These are phyloP conservation scores for Diaporthe sp. DNA, from an alignment of 2,329 filamentous ascomycete species.

Conservation along the genomic window DNA sequence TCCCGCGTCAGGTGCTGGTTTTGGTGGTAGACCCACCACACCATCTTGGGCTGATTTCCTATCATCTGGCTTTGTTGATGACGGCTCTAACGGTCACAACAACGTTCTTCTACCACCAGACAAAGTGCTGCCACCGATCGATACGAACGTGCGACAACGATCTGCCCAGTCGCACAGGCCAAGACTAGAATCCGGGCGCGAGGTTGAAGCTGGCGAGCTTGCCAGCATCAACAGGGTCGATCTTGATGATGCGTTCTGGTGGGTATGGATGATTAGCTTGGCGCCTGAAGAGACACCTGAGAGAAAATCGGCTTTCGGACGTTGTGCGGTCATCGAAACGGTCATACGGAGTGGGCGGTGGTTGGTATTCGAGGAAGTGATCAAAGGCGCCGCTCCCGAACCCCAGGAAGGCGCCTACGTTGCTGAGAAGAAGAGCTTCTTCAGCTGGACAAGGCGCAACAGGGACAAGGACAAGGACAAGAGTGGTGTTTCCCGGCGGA, in stretches of 20 bases:
- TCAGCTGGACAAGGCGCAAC: conserved; percentile 84
- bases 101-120: conserved; percentile 86
- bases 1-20: conserved; percentile 76
- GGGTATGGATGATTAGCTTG: conserved; percentile 99
- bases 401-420: conserved; percentile 90
- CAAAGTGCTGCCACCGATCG: conserved; percentile 89
- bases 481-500: conserved; percentile 70
- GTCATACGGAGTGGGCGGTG: conserved; percentile 84
- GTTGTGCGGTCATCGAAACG: conserved; percentile 94
- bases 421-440: conserved; percentile 94
- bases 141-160: conserved; percentile 77
- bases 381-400: conserved; percentile 91
- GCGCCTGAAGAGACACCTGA: conserved; percentile 87
- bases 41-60: conserved; percentile 99
- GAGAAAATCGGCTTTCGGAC: conserved; percentile 92
- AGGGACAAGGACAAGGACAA: conserved; percentile 54
- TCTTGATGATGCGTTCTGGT: conserved; percentile 98
- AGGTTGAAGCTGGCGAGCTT: conserved; percentile 90
- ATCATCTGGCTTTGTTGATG: conserved; percentile 90
- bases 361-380: conserved; percentile 96
- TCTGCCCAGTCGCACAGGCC: conserved; percentile 90
- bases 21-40: conserved; percentile 84
- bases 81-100: conserved; percentile 71
- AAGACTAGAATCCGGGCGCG: conserved; percentile 75
- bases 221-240: conserved; percentile 90